phyloP scores from a whole-genome alignment of 73 alveolate genomes.

The Tetrahymena elliotti region DNA sequence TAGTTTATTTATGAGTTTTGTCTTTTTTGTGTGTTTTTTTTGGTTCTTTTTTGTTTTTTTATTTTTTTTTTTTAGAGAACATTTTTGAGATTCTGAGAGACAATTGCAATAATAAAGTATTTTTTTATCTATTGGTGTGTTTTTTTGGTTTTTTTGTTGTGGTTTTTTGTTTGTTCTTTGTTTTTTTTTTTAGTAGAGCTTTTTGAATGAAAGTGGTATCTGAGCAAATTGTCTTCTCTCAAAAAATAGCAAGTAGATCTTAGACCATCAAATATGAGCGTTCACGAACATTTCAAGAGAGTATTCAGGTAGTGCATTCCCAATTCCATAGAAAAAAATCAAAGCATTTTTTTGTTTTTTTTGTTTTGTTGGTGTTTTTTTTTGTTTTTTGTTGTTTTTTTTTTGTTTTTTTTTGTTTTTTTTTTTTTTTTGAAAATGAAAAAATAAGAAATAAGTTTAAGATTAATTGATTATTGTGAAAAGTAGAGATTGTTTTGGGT shows the following conservation, averaged over 20 bases:
- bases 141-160: neutral
- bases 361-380: neutral
- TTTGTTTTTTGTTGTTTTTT: neutral
- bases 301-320: neutral
- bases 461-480: neutral
- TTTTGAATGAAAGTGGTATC: neutral
- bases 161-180: neutral
- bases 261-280: neutral
- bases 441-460: neutral
- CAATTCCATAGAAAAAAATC: neutral
- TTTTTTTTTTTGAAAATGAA: neutral
- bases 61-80: neutral
- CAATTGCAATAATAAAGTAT: neutral
- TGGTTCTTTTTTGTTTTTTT: neutral
- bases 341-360: neutral
- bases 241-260: neutral
- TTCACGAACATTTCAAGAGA: neutral
- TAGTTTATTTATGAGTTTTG: neutral
- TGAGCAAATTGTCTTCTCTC: neutral
- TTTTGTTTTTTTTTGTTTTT: neutral
- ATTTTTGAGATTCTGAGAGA: neutral
- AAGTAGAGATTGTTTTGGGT: neutral
- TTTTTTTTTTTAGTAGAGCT: neutral
- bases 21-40: neutral
- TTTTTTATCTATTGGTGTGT: neutral